Percentiles rank a stretch among this genome's conserved stretches.
Evolutionary conservation across 805 yeast species (phyloP).

Genomic region (Nakazawaea ambrosiae): DNA sequence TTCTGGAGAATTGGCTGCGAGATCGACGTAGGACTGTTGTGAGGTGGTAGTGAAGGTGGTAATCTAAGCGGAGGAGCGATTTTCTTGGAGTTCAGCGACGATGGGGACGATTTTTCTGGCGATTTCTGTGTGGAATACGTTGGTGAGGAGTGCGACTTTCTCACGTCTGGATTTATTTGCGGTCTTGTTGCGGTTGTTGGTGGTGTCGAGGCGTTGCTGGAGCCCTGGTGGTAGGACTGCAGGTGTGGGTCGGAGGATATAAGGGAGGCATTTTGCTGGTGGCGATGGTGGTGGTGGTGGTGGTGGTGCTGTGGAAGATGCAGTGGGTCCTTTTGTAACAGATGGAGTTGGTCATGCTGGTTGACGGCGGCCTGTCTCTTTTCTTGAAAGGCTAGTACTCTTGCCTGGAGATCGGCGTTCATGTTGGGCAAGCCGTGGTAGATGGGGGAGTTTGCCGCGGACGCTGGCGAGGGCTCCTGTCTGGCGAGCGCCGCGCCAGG

Average conservation of each 20-base stretch:
- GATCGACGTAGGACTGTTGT: background rate
- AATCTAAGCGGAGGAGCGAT: constrained; percentile 10
- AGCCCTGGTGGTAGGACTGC: too few relatives aligned
- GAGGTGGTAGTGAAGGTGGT: constrained; percentile 11
- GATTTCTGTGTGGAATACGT: constrained; percentile 11
- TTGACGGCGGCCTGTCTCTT: constrained; percentile 41
- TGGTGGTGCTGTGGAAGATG: background rate
- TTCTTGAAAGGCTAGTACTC: constrained; percentile 82
- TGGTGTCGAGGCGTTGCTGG: too few relatives aligned
- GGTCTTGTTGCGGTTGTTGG: constrained; percentile 23
- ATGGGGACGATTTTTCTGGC: constrained; percentile 6
- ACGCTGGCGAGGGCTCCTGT: constrained; percentile 1
- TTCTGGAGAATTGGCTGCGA: constrained; percentile 9
- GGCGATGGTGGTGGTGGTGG: background rate
- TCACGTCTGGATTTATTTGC: background rate
- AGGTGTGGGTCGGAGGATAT: background rate
- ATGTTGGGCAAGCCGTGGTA: constrained; percentile 30
- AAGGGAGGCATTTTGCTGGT: too few relatives aligned
- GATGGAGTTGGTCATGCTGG: constrained; percentile 15
- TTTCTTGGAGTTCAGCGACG: background rate
- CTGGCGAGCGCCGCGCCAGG: too few relatives aligned
- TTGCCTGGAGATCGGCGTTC: constrained; percentile 78
- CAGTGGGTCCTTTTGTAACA: background rate
- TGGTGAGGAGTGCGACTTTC: constrained; percentile 25
- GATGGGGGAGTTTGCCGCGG: constrained; percentile 15